phyloP scores from a whole-genome alignment of 345 rosid genomes.

The Syzygium jambos region DNA sequence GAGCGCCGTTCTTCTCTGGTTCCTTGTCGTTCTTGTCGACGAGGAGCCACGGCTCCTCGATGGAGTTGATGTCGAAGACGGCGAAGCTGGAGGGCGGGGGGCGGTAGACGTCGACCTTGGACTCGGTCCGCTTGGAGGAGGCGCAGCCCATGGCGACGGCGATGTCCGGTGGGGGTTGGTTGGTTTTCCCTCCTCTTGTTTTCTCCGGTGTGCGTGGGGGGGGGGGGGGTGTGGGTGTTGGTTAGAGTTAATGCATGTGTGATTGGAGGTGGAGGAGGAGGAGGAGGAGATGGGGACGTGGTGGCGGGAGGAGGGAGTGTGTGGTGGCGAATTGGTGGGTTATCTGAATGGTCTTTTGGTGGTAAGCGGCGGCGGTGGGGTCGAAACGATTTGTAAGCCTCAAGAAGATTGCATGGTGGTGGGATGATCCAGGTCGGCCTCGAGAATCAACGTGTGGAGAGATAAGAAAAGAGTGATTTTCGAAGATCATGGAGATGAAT shows the following conservation, averaged over 20 bases:
- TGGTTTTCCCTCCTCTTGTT: neutral
- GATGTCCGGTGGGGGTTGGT: neutral
- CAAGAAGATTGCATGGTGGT: neutral
- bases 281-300: neutral
- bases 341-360: neutral
- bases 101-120: conserved; percentile 56
- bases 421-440: neutral
- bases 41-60: conserved; percentile 79
- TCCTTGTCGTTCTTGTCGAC: neutral
- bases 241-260: neutral
- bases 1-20: neutral
- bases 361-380: neutral
- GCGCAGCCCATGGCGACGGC: conserved; percentile 56
- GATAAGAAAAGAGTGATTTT: neutral
- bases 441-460: neutral
- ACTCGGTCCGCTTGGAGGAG: conserved; percentile 55
- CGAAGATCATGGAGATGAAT: neutral
- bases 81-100: conserved; percentile 78
- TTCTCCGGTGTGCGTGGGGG: neutral
- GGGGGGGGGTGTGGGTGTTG: too few species aligned
- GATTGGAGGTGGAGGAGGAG: too few species aligned
- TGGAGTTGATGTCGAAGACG: conserved; percentile 65
- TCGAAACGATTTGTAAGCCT: neutral
- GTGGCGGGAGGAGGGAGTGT: neutral
- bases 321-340: neutral